Base-by-base conservation (phyloP, 768 basidiomycete species). In the Psilocybe azurescens region DNA sequence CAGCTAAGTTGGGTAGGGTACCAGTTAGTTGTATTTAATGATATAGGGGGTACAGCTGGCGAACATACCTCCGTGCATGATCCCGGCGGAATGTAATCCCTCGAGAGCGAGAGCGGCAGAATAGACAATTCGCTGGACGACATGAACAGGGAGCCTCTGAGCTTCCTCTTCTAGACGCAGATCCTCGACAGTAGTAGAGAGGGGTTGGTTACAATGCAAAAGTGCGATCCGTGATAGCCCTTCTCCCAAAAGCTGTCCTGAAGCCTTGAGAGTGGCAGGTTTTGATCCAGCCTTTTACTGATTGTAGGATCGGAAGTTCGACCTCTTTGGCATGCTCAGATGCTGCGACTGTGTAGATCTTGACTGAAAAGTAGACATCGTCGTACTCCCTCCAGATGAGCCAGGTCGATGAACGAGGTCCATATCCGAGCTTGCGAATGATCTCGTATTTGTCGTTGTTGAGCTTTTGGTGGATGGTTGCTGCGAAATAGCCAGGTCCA, bases 401-500 rank as follows among this genome's bases (percentile, higher is more conserved):
- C 66, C 66, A 69, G 18, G 58, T 60, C 7, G 64, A 63, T 13
- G 64, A 69, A 3, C 59, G 61, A 24, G 66, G 53, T 2, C 69
- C 66, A 38, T 61, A 67, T 48, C 67, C 64, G 20, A 67, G 67
- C 51, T 70, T 70, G 48, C 63, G 57, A 4, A 70, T 55, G 33
- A 66, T 65, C 47, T 60, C 56, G 47, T 65, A 65, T 29, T 49
- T 64, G 39, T 41, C 65, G 10, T 36, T 44, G 39, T 58, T 56
- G 44, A 65, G 61, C 39, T 63, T 62, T 39, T 69, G 65, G 41
- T 55, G 52, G 18, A 66, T 64, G 11, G 20, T 46, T 11, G 67
- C 67, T 2, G 65, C 62, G 51, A 33, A 68, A 41, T 68, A 64
- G 1, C 67, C 67, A 13, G 54, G 41, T 4, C 65, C 65, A 39